Conservation (phyloP, 2,329 filamentous ascomycete genomes). For the Botrytis medusae region DNA sequence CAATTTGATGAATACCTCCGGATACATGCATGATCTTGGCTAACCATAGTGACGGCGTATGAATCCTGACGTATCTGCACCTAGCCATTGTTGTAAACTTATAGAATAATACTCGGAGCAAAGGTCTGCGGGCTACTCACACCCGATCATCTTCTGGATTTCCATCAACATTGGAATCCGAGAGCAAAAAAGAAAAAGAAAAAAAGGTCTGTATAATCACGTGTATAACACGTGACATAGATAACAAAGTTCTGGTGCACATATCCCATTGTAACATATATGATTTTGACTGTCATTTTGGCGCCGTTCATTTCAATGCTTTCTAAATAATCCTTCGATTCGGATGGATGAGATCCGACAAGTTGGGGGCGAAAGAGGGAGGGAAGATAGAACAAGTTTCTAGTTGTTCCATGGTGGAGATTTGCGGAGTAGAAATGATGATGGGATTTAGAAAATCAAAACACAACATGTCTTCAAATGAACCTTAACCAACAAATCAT, state of each 20-base stretch:
- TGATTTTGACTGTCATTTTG: neutral
- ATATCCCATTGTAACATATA: neutral
- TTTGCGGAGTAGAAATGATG: slow-evolving; percentile 13
- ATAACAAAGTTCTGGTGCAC: neutral
- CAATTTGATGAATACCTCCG: slow-evolving; percentile 18
- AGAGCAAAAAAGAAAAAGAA: neutral
- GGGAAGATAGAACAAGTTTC: slow-evolving; percentile 21
- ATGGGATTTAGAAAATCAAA: slow-evolving; percentile 8
- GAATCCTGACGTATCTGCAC: slow-evolving; percentile 22
- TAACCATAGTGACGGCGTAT: slow-evolving; percentile 20
- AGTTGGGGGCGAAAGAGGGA: neutral
- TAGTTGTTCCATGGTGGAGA: slow-evolving; percentile 17
- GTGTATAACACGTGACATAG: neutral
- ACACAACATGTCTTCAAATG: slow-evolving; percentile 17
- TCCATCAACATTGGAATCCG: neutral
- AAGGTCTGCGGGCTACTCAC: slow-evolving; percentile 5
- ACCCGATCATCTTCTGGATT: slow-evolving; percentile 18
- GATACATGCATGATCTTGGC: slow-evolving; percentile 24
- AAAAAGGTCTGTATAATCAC: neutral
- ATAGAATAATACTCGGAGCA: slow-evolving; percentile 19
- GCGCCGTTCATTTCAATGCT: neutral
- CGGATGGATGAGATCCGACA: slow-evolving; percentile 8
- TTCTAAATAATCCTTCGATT: neutral
- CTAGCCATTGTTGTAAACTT: slow-evolving; percentile 20
- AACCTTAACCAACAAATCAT: slow-evolving; percentile 15